Conservation (phyloP, 163 green algal genomes). For the Smithsoniella earleae region DNA sequence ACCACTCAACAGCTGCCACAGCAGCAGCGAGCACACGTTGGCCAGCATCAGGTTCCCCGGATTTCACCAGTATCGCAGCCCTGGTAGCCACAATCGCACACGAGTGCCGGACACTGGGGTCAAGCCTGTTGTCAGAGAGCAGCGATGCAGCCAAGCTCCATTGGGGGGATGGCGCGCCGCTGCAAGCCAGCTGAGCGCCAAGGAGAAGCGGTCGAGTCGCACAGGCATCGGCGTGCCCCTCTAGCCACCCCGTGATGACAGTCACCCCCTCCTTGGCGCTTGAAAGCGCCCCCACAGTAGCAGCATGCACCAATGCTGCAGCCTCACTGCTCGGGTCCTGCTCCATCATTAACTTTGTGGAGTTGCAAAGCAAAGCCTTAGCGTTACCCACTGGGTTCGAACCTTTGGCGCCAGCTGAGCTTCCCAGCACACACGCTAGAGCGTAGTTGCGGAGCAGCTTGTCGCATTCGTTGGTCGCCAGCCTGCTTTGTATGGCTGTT, state of each 20-base stretch:
- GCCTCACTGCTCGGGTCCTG: no score
- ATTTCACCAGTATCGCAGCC: not conserved
- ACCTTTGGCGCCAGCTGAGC: not conserved
- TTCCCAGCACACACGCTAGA: not conserved
- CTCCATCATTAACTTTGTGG: no score
- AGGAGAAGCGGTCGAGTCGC: not conserved
- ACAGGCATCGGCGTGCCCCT: not conserved
- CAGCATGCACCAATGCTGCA: not conserved
- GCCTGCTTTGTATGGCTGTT: not conserved
- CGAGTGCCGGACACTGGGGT: not conserved
- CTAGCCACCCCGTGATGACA: not conserved
- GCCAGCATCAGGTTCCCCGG: no score
- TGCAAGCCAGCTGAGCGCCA: conserved; percentile 4
- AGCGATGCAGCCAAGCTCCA: no score
- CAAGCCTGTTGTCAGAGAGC: no score
- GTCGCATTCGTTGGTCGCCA: not conserved
- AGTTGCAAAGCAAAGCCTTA: no score
- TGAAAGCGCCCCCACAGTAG: not conserved
- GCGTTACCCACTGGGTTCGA: no score
- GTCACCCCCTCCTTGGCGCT: not conserved
- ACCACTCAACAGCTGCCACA: conserved; percentile 14
- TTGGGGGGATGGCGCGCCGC: not conserved
- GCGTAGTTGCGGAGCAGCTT: not conserved
- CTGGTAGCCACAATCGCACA: not conserved
- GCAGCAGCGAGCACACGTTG: no score